Conservation (phyloP, 495 filamentous ascomycete species). For the Aspergillus heteromorphus region DNA sequence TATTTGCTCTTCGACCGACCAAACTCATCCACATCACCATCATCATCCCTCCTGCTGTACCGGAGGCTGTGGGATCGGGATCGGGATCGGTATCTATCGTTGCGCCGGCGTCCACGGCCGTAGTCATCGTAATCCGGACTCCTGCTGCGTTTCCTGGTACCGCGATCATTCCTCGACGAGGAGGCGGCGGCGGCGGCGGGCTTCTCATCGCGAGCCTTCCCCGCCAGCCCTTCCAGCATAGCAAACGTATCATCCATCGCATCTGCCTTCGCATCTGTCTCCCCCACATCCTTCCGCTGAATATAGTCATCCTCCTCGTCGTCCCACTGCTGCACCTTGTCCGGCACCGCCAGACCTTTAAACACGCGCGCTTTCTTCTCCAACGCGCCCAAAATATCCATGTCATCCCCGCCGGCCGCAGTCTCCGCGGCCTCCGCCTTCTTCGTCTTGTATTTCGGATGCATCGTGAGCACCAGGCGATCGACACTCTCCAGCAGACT, state of each 20-base stretch:
- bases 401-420: slow-evolving; percentile 20
- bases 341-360: slow-evolving; percentile 83
- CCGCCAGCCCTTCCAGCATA: slow-evolving; percentile 78
- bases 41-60: slow-evolving; percentile 46
- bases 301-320: slow-evolving; percentile 45
- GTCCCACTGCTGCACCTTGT: slow-evolving; percentile 60
- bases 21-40: slow-evolving; percentile 60
- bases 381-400: slow-evolving; percentile 42
- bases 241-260: slow-evolving; percentile 93
- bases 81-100: slow-evolving; percentile 48
- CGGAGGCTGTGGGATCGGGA: slow-evolving; percentile 51
- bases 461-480: slow-evolving; percentile 80
- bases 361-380: slow-evolving; percentile 72
- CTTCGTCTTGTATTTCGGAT: slow-evolving; percentile 70
- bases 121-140: slow-evolving; percentile 63
- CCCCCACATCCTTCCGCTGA: slow-evolving; percentile 19
- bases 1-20: slow-evolving; percentile 43
- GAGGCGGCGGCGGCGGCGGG: slow-evolving; percentile 9
- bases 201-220: slow-evolving; percentile 51
- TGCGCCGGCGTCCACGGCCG: slow-evolving; percentile 47
- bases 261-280: slow-evolving; percentile 40
- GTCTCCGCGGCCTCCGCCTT: slow-evolving; percentile 21
- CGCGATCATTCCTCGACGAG: slow-evolving; percentile 23
- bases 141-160: slow-evolving; percentile 61
- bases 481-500: slow-evolving; percentile 91